Percentiles rank a stretch among this genome's conserved stretches.
Conservation (phyloP, 768 basidiomycete species). For the Pleurotus platypus region DNA sequence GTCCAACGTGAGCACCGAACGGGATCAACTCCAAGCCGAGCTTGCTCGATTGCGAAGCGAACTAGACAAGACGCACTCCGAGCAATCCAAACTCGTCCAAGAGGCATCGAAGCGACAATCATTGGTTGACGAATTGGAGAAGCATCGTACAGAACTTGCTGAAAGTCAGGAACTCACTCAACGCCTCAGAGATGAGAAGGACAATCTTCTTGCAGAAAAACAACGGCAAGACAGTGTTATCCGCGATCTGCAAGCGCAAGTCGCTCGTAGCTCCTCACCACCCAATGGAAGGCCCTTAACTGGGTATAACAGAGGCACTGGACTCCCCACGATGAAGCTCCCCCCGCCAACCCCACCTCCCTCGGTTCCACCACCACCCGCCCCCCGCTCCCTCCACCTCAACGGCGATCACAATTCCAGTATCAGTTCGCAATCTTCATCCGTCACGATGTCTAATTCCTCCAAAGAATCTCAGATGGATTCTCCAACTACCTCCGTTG, state of each 20-base stretch:
- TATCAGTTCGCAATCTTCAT: slow-evolving; percentile 60
- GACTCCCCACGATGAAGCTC: slow-evolving; percentile 67
- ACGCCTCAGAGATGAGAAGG: slow-evolving; percentile 80
- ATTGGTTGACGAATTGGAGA: slow-evolving; percentile 71
- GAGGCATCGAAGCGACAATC: slow-evolving; percentile 76
- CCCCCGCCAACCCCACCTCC: slow-evolving; percentile 90
- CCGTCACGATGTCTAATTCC: slow-evolving; percentile 42
- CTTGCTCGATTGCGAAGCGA: slow-evolving; percentile 55
- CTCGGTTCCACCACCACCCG: slow-evolving; percentile 79
- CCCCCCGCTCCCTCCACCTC: slow-evolving; percentile 45
- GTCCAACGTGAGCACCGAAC: slow-evolving; percentile 37
- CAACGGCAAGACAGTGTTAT: slow-evolving; percentile 62
- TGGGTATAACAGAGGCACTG: slow-evolving; percentile 57
- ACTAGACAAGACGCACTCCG: slow-evolving; percentile 51
- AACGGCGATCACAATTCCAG: slow-evolving; percentile 53
- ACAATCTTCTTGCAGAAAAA: slow-evolving; percentile 71
- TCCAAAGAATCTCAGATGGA: slow-evolving; percentile 73
- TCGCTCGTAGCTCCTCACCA: slow-evolving; percentile 54
- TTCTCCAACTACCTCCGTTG: slow-evolving; percentile 62
- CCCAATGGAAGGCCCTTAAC: slow-evolving; percentile 49
- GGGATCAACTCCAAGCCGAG: slow-evolving; percentile 38
- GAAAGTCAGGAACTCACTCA: slow-evolving; percentile 79
- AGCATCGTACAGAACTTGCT: slow-evolving; percentile 69
- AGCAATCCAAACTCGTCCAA: slow-evolving; percentile 61
- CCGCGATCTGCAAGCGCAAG: slow-evolving; percentile 77